These are phyloP conservation scores for Triangularia verruculosa DNA, from an alignment of 2,329 filamentous ascomycete species.

Conservation along the genomic window DNA sequence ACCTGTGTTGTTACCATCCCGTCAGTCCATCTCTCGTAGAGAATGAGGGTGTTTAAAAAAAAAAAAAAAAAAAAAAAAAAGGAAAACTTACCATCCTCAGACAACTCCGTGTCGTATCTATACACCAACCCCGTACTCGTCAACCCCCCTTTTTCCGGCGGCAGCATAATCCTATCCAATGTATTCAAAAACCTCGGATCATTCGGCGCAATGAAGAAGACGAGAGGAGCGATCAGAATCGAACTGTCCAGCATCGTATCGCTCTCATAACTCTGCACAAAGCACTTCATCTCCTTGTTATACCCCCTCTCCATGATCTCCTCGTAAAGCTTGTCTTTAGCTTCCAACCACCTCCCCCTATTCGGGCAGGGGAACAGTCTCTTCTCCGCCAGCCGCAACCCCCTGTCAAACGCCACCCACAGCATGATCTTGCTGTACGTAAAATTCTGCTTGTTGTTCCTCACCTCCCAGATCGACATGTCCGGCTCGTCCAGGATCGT, in stretches of 20 bases:
- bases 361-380: constrained; percentile 73
- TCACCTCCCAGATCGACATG: constrained; percentile 83
- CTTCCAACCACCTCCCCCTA: constrained; percentile 61
- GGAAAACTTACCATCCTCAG: constrained; percentile 62
- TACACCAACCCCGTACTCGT: constrained; percentile 74
- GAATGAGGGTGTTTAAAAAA: no score
- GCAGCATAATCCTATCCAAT: constrained; percentile 66
- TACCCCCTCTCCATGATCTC: constrained; percentile 76
- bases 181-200: constrained; percentile 73
- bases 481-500: constrained; percentile 65
- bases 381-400: constrained; percentile 70
- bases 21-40: not conserved
- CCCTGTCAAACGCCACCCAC: constrained; percentile 77
- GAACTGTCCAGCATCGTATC: constrained; percentile 69
- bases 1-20: constrained; percentile 42
- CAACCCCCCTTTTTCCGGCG: constrained; percentile 71
- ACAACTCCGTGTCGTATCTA: constrained; percentile 66
- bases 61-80: no score
- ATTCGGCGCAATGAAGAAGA: constrained; percentile 76
- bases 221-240: constrained; percentile 71
- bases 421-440: constrained; percentile 81
- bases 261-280: constrained; percentile 74
- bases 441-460: constrained; percentile 72
- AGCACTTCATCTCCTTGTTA: constrained; percentile 65
- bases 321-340: constrained; percentile 68